phyloP scores from a whole-genome alignment of 345 rosid genomes.

The Clarkia xantiana region DNA sequence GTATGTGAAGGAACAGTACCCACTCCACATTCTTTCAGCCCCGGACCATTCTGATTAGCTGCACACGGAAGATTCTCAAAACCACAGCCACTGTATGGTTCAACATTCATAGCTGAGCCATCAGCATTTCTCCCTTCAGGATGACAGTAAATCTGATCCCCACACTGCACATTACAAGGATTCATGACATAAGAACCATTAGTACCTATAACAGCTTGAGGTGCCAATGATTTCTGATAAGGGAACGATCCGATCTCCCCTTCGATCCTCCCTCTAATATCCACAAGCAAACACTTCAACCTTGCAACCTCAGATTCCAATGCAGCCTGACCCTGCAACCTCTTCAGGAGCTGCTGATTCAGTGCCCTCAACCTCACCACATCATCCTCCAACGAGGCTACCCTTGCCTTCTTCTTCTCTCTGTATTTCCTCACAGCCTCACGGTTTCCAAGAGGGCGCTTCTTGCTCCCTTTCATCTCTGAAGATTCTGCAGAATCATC shows the following conservation, averaged over 20 bases:
- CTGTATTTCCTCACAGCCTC: constrained; percentile 96
- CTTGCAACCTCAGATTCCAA: constrained; percentile 82
- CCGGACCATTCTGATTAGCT: constrained; percentile 42
- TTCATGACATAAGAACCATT: constrained; percentile 48
- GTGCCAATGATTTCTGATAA: constrained; percentile 52
- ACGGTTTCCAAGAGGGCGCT: constrained; percentile 63
- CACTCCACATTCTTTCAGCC: constrained; percentile 16
- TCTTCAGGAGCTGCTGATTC: constrained; percentile 77
- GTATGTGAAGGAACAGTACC: constrained; percentile 25
- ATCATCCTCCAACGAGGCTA: constrained; percentile 93
- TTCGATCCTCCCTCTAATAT: constrained; percentile 87
- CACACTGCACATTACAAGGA: constrained; percentile 69
- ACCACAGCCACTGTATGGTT: constrained; percentile 42
- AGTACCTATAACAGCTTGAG: constrained; percentile 18
- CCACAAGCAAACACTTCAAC: constrained; percentile 95
- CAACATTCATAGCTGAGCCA: constrained; percentile 30
- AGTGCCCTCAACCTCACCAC: constrained; percentile 47
- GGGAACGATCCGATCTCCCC: constrained; percentile 97
- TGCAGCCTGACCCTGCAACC: constrained; percentile 77
- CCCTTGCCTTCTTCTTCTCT: constrained; percentile 91
- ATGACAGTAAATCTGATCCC: constrained; percentile 56
- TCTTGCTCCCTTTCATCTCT: constrained; percentile 39
- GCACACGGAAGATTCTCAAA: constrained; percentile 44
- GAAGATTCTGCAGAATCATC: constrained; percentile 74
- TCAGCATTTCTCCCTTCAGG: constrained; percentile 43